Evolutionary conservation across 2,329 filamentous ascomycete genomes (phyloP), one percentile per base, ranked within the genome.

Genomic region (Fusarium chlamydosporum): DNA sequence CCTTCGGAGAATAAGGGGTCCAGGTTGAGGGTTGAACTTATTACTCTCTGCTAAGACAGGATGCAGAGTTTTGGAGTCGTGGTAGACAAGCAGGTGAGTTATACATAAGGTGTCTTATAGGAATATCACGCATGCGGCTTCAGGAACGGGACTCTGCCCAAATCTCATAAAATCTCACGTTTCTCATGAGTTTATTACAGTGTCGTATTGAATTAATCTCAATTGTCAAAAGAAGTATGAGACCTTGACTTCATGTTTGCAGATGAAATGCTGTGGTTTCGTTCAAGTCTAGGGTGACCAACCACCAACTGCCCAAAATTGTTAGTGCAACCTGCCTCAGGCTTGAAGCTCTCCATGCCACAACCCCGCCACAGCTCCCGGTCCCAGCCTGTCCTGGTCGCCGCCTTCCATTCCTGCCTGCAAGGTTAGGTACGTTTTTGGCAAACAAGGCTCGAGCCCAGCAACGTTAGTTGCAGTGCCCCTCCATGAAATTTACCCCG

Each of bases 401-500:
- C n/a, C n/a, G n/a, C n/a, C n/a, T n/a, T n/a, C n/a, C 53, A 23
- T 23, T 23, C 45, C 47, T 35, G 48, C 23, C 45, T 40, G 16
- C 33, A 23, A 23, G 45, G 12, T 57, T 23, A 51, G 20, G 29
- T 35, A 12, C 4, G 15, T 16, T 35, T 58, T 38, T 52, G 26
- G 38, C 33, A 34, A 42, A 46, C 48, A 46, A 59, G 64, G 48
- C 51, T 51, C 42, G n/a, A 56, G 33, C 23, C 46, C 46, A 27
- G 46, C 15, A 37, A 34, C 10, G 43, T 46, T 46, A 29, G 23
- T 23, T 38, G 47, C 35, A 38, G 29, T 70, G 73, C 74, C 74
- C 74, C 74, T 75, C 74, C 72, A 75, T 73, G 59, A 71, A 73
- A 73, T 74, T 77, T 76, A 79, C 77, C 77, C 77, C 77, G 77